Percentiles rank a stretch among this genome's conserved stretches.
Conservation (phyloP, 2,329 filamentous ascomycete genomes). For the Coniochaeta pulveracea region DNA sequence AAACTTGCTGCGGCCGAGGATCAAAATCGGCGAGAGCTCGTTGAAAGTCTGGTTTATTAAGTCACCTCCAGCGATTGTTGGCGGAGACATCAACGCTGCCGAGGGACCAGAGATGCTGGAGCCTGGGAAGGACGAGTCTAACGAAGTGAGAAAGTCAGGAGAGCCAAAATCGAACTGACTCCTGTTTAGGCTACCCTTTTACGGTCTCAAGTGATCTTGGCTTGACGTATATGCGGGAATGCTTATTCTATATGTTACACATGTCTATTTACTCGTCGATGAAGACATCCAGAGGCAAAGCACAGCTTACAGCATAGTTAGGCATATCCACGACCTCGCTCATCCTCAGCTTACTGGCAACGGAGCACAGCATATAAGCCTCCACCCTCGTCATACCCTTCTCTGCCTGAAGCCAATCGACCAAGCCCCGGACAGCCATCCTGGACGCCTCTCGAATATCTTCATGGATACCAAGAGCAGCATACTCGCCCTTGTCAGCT, state of each 20-base stretch:
- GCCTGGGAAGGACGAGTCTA: no score
- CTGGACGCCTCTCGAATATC: slow-evolving; percentile 35
- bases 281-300: slow-evolving; percentile 36
- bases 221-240: no score
- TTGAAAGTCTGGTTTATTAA: slow-evolving; percentile 33
- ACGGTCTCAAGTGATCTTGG: no score
- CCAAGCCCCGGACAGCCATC: slow-evolving; percentile 33
- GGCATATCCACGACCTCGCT: slow-evolving; percentile 42
- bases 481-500: slow-evolving; percentile 34
- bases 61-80: no score
- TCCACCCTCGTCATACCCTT: slow-evolving; percentile 33
- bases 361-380: slow-evolving; percentile 39
- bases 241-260: no score
- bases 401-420: slow-evolving; percentile 34
- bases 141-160: no score
- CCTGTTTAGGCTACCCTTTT: no score
- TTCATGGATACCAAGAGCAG: slow-evolving; percentile 39
- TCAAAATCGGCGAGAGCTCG: slow-evolving; percentile 26
- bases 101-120: no score
- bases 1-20: slow-evolving; percentile 7
- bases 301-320: slow-evolving; percentile 38
- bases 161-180: no score
- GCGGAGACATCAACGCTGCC: no score
- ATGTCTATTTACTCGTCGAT: no score
- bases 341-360: slow-evolving; percentile 37